Percentiles rank a stretch among this genome's conserved stretches.
Evolutionary conservation across 2,329 filamentous ascomycete species (phyloP).

Genomic region (Colletotrichum paranaense): DNA sequence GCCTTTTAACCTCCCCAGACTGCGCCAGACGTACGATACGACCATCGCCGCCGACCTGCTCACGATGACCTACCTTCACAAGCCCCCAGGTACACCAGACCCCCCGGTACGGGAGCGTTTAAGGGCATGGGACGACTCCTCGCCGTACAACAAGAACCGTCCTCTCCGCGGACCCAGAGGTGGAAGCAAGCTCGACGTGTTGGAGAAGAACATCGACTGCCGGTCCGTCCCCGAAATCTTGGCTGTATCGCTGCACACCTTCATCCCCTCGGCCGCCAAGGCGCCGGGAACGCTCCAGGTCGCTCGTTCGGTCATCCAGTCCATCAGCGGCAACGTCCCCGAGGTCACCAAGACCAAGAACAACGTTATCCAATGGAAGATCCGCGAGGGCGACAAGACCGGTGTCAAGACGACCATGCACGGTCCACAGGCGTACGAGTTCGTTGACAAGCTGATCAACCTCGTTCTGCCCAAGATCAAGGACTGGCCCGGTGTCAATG

Average conservation of each 20-base stretch:
- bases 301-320: slow-evolving; percentile 84
- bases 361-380: slow-evolving; percentile 80
- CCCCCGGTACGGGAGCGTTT: slow-evolving; percentile 71
- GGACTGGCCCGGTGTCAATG: slow-evolving; percentile 83
- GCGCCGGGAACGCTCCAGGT: slow-evolving; percentile 84
- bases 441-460: slow-evolving; percentile 89
- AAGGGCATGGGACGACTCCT: slow-evolving; percentile 88
- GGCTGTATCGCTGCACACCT: slow-evolving; percentile 83
- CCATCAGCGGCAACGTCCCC: slow-evolving; percentile 83
- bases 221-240: slow-evolving; percentile 86
- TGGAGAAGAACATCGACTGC: slow-evolving; percentile 82
- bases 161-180: slow-evolving; percentile 87
- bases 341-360: slow-evolving; percentile 75
- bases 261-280: slow-evolving; percentile 75
- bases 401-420: slow-evolving; percentile 82
- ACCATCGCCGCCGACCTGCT: slow-evolving; percentile 90
- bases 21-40: slow-evolving; percentile 89
- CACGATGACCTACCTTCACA: slow-evolving; percentile 88
- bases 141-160: slow-evolving; percentile 94
- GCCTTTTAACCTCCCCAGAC: slow-evolving; percentile 87
- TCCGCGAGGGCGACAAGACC: slow-evolving; percentile 77
- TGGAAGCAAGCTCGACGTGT: slow-evolving; percentile 74
- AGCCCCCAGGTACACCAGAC: slow-evolving; percentile 77
- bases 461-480: slow-evolving; percentile 95
- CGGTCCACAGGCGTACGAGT: slow-evolving; percentile 87